Percentiles rank a stretch among this genome's conserved stretches.
Conservation (phyloP, 768 basidiomycete species). For the Mycena chlorophos region DNA sequence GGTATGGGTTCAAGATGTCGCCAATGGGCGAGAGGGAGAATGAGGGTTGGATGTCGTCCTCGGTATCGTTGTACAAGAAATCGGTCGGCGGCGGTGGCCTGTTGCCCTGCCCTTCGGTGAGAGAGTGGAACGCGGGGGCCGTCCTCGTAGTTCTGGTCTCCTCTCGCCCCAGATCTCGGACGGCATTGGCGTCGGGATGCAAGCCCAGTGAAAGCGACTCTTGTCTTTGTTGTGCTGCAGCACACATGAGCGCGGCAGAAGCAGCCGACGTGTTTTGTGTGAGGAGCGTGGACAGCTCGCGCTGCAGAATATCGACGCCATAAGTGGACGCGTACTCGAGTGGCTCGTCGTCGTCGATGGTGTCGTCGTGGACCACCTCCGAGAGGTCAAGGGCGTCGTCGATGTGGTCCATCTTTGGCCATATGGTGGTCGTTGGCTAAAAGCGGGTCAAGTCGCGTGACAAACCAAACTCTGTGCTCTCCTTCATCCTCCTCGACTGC, state of each 20-base stretch:
- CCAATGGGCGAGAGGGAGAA: conserved; percentile 48
- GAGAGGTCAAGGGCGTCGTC: conserved; percentile 65
- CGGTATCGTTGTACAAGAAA: conserved; percentile 52
- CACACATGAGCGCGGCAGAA: conserved; percentile 61
- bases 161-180: conserved; percentile 43
- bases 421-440: neutral
- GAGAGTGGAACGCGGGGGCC: conserved; percentile 77
- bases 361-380: conserved; percentile 82
- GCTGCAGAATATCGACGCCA: conserved; percentile 73
- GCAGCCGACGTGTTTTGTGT: conserved; percentile 75
- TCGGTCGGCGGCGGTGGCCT: conserved; percentile 52
- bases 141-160: conserved; percentile 60
- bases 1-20: conserved; percentile 75
- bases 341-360: conserved; percentile 40
- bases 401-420: neutral
- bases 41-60: conserved; percentile 34
- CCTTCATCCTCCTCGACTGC: neutral
- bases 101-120: conserved; percentile 57
- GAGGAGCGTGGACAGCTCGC: conserved; percentile 72
- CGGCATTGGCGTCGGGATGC: conserved; percentile 53
- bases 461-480: neutral
- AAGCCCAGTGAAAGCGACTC: conserved; percentile 56
- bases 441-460: neutral
- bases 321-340: conserved; percentile 49
- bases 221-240: conserved; percentile 69